Conservation (phyloP, 371 early-diverging fungal species). For the Phascolomyces articulosus region DNA sequence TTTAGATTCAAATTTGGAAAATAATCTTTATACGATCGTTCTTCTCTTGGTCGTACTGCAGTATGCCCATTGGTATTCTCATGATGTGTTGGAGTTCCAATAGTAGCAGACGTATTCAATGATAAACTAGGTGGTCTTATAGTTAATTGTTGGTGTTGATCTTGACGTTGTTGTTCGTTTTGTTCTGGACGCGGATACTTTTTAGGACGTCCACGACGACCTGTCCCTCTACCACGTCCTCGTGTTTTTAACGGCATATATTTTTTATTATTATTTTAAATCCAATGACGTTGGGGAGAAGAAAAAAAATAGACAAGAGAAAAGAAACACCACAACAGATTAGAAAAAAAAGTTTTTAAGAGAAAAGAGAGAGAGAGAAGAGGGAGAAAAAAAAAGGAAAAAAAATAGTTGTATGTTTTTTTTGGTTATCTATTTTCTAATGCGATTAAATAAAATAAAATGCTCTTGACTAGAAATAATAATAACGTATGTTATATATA, state of each 20-base stretch:
- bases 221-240: conserved; percentile 13
- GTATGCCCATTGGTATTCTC: conserved; percentile 9
- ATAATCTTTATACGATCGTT: conserved; percentile 77
- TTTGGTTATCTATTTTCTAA: no score
- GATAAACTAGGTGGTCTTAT: neutral
- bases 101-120: neutral
- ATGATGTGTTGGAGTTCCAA: neutral
- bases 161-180: neutral
- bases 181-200: conserved; percentile 8
- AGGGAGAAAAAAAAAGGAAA: no score
- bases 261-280: neutral
- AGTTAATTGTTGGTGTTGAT: neutral
- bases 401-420: no score
- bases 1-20: conserved; percentile 79
- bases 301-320: no score
- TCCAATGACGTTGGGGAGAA: no score
- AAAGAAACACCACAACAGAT: no score
- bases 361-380: no score
- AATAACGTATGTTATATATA: no score
- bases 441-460: no score
- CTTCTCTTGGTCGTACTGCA: conserved; percentile 72
- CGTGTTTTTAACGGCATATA: conserved; percentile 22
- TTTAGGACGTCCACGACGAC: conserved; percentile 21
- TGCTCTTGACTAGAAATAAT: no score
- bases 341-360: no score